Base-by-base conservation (phyloP, 2,329 filamentous ascomycete species). In the Cryoendolithus antarcticus region DNA sequence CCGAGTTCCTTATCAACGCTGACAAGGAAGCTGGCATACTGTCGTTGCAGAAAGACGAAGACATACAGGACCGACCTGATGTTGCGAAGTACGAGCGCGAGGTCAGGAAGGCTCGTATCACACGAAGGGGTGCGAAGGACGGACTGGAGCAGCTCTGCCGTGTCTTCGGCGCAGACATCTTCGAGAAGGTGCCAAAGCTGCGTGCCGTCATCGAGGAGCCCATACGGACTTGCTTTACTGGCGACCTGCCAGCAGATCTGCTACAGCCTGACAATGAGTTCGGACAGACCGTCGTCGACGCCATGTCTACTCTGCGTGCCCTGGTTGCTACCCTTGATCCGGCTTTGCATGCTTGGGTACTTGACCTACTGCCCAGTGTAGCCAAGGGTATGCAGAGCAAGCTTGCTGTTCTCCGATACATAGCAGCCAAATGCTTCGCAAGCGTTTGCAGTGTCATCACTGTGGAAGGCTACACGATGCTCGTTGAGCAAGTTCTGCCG, bases 11-110 rank as follows among this genome's bases (percentile, higher is more conserved):
- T 4, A 80, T 83, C 21, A 91, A 96, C 53, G 82, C 82, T 2
- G 60, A 69, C 32, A 80, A 93, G 54, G 82, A 80, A 34, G 77
- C 79, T 47, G 80, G 81, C 9, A 91, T 98, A 40, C 65, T 98
- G n/a, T 96, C 91, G 0, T 78, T 98, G 60, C 85, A 89, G 51
- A 98, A 98, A 62, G 91, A 98, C 57, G 91, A 98, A 62, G 91
- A 98, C 54, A 75, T 91, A 33, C 80, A 88, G 48, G 91, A 98
- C 51, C 88, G 94, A 52, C 77, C 82, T 1, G 89, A 96, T 64
- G 85, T 86, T 19, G 86, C 77, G 27, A 88, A 86, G 55, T 96
- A 88, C 62, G 91, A 91, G 28, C 75, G 74, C 47, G 91, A 98
- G 61, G 85, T 86, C 24, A 89, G 79, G 61, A 84, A 84, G 34